phyloP scores from a whole-genome alignment of 352 stramenopile genomes.

The Phytophthora boehmeriae region DNA sequence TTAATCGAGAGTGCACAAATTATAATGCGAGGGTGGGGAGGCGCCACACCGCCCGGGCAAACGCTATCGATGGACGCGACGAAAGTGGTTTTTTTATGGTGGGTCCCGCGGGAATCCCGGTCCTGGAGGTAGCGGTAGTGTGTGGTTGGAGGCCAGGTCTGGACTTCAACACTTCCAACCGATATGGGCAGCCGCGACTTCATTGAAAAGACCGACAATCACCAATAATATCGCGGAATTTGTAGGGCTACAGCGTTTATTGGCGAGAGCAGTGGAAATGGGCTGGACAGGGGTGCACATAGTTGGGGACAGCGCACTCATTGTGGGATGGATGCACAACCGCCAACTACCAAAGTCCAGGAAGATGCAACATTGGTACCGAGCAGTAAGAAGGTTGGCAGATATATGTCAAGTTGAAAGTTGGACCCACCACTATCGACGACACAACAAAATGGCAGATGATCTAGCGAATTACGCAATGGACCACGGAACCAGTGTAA shows the following conservation, averaged over 20 bases:
- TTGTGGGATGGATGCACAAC: background rate
- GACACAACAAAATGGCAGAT: too few relatives aligned
- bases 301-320: background rate
- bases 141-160: background rate
- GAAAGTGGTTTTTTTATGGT: too few relatives aligned
- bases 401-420: background rate
- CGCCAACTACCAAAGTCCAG: background rate
- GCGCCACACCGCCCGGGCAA: too few relatives aligned
- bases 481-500: too few relatives aligned
- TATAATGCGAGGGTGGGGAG: too few relatives aligned
- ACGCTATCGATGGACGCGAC: too few relatives aligned
- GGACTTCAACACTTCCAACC: too few relatives aligned
- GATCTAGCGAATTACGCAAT: background rate
- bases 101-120: too few relatives aligned
- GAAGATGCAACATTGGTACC: background rate
- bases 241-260: background rate
- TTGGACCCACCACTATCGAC: background rate
- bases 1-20: too few relatives aligned
- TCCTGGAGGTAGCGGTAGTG: too few relatives aligned
- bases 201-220: background rate
- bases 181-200: background rate
- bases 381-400: background rate
- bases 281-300: background rate
- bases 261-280: background rate
- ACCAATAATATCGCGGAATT: background rate